phyloP scores from a whole-genome alignment of 208 protist genomes.

The Porcisia deanei region DNA sequence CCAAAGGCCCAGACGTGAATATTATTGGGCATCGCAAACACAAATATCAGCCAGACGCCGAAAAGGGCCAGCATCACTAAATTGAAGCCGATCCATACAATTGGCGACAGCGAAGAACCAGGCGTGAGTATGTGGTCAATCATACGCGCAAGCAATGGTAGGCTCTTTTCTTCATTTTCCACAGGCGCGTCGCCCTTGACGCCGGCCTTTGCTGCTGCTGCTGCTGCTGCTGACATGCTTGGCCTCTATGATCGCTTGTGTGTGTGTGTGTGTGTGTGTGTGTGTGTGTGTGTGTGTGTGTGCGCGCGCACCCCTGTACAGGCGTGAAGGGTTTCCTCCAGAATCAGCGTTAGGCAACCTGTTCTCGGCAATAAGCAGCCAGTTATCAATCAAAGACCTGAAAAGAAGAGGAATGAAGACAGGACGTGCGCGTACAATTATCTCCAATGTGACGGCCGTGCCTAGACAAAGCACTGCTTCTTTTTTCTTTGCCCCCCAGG shows the following conservation, averaged over 20 bases:
- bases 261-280: neutral
- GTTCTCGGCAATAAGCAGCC: neutral
- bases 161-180: constrained; percentile 33
- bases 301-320: neutral
- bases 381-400: neutral
- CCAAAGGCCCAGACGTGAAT: constrained; percentile 90
- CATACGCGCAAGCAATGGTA: constrained; percentile 67
- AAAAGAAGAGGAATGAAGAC: neutral
- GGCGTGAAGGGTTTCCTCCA: neutral
- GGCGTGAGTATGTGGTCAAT: constrained; percentile 87
- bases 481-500: too few species aligned
- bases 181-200: neutral
- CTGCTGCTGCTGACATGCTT: neutral
- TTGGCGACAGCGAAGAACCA: constrained; percentile 79
- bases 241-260: neutral
- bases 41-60: constrained; percentile 73
- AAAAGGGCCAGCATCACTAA: constrained; percentile 77
- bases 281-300: neutral
- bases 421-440: neutral
- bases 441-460: neutral
- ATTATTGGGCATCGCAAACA: constrained; percentile 70
- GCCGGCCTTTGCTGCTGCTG: neutral
- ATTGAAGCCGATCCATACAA: constrained; percentile 85
- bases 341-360: too few species aligned
- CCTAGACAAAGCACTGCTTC: neutral